These are phyloP conservation scores for Caryopteris hybrid DNA, from an alignment of 305 asterid species.

Conservation along the genomic window DNA sequence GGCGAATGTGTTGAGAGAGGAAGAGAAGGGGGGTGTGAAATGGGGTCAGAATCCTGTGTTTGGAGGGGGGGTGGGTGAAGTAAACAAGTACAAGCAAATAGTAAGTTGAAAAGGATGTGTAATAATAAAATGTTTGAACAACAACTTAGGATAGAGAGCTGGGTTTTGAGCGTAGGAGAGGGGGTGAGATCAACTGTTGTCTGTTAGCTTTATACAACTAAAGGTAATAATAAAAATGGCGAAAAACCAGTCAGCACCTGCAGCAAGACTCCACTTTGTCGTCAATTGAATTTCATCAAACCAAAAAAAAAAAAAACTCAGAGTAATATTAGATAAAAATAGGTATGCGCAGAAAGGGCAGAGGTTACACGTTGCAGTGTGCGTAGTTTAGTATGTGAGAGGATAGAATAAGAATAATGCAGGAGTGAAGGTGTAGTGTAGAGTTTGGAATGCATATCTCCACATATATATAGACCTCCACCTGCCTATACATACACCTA, in stretches of 20 bases:
- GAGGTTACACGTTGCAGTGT: conserved; percentile 15
- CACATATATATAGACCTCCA: conserved; percentile 19
- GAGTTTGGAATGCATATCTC: not conserved
- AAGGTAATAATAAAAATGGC: conserved; percentile 9
- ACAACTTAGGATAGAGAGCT: conserved; percentile 35
- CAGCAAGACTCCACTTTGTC: conserved; percentile 38
- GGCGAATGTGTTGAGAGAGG: not conserved
- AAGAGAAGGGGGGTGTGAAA: not conserved
- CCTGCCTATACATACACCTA: conserved; percentile 1
- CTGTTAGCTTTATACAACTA: conserved; percentile 17
- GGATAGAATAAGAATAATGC: conserved; percentile 18
- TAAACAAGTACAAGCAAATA: conserved; percentile 22
- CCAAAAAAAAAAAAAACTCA: conserved; percentile 7
- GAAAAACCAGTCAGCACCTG: conserved; percentile 30
- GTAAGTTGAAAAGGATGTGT: conserved; percentile 35
- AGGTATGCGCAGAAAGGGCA: not conserved
- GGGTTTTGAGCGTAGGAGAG: too few relatives aligned
- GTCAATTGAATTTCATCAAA: conserved; percentile 18
- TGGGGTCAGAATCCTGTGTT: too few relatives aligned
- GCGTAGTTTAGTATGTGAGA: not conserved
- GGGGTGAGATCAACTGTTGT: conserved; percentile 6
- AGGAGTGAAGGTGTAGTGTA: not conserved
- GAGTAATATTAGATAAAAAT: conserved; percentile 29
- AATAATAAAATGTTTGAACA: conserved; percentile 35
- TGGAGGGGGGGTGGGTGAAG: not conserved